Conservation (phyloP, 306 rosid genomes). For the Vicia faba region DNA sequence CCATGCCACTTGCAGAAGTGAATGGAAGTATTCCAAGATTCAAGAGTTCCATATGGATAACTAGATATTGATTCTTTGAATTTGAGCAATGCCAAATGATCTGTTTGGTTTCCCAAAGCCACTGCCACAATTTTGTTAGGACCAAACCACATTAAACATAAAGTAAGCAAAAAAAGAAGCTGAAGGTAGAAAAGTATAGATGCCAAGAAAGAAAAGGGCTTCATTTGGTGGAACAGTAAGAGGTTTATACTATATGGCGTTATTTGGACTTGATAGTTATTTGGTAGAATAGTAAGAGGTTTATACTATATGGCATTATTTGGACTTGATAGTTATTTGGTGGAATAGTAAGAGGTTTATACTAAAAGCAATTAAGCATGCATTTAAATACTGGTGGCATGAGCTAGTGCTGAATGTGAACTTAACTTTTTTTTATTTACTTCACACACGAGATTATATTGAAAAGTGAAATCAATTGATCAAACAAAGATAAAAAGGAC, state of each 20-base stretch:
- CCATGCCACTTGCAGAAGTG: conserved; percentile 12
- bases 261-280: not conserved
- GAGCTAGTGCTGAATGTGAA: too few relatives aligned
- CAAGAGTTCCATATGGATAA: not conserved
- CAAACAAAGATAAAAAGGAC: too few relatives aligned
- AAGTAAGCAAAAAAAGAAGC: not conserved
- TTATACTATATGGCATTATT: too few relatives aligned
- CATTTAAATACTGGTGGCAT: too few relatives aligned
- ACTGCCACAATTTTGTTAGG: not conserved
- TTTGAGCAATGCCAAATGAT: conserved; percentile 2
- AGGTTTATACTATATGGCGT: too few relatives aligned
- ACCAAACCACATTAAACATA: not conserved
- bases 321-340: too few relatives aligned
- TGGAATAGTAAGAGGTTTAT: too few relatives aligned
- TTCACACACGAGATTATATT: too few relatives aligned
- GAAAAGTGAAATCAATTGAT: too few relatives aligned
- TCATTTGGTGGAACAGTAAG: not conserved
- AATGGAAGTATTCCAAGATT: conserved; percentile 1
- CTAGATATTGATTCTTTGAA: not conserved
- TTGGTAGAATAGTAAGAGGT: not conserved
- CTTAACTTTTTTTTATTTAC: too few relatives aligned
- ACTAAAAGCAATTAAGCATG: too few relatives aligned
- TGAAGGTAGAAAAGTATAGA: not conserved
- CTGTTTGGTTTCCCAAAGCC: not conserved
- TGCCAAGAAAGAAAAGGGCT: not conserved